Conservation (phyloP, 225 moss, liverwort and hornwort species). For the Ulota crispa region DNA sequence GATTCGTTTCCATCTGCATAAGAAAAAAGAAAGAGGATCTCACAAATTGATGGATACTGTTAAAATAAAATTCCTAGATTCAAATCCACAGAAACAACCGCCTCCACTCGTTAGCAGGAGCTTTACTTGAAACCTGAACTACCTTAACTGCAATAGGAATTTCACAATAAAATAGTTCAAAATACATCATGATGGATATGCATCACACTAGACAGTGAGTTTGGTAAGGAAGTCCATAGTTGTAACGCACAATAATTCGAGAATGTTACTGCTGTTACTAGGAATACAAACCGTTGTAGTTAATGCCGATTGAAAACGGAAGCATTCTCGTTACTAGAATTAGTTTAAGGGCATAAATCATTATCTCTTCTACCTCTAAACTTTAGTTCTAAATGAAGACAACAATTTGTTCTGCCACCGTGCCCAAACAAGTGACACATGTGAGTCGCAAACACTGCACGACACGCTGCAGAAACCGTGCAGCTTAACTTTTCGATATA, state of each 20-base stretch:
- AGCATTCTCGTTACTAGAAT: background rate
- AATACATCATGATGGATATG: background rate
- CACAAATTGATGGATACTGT: background rate
- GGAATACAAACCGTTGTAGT: background rate
- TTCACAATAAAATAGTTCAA: background rate
- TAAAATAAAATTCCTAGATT: background rate
- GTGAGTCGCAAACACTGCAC: background rate
- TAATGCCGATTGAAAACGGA: background rate
- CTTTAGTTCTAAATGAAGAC: background rate
- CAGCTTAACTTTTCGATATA: background rate
- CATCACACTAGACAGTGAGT: background rate
- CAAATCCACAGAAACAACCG: background rate
- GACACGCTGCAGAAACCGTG: background rate
- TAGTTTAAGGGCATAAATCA: background rate
- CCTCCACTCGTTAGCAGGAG: background rate
- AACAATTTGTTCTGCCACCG: background rate
- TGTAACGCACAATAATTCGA: background rate
- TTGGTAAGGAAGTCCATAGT: background rate
- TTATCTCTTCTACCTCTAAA: background rate
- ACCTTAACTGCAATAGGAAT: background rate
- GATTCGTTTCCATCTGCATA: conserved; percentile 63
- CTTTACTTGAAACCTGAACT: background rate
- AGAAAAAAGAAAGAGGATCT: conserved; percentile 5
- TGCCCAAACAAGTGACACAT: conserved; percentile 2
- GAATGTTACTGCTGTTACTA: background rate